These are phyloP conservation scores for Pestalotiopsis fici DNA, from an alignment of 2,329 filamentous ascomycete genomes.

Conservation along the genomic window DNA sequence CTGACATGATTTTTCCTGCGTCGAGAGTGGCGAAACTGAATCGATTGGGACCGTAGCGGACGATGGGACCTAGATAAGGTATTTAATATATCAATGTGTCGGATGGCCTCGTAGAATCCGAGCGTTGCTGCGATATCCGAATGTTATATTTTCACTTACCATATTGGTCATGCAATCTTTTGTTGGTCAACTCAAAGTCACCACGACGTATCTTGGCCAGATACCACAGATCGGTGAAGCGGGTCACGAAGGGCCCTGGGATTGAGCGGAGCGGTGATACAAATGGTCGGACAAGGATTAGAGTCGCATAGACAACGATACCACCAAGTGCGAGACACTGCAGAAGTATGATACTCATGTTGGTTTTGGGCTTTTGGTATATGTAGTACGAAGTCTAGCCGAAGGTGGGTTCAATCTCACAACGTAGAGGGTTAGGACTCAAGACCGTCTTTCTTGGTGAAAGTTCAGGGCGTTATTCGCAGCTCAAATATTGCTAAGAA, in stretches of 20 bases:
- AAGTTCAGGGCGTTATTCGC: too few species aligned
- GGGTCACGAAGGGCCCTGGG: slow-evolving; percentile 40
- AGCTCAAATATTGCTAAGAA: too few species aligned
- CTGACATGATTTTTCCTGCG: slow-evolving; percentile 36
- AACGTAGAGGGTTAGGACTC: neutral
- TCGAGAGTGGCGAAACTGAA: slow-evolving; percentile 44
- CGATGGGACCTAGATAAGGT: slow-evolving; percentile 30
- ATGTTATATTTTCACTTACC: slow-evolving; percentile 15
- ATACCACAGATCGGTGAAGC: slow-evolving; percentile 39
- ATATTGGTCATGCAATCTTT: slow-evolving; percentile 28
- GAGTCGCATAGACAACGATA: neutral
- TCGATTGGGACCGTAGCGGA: slow-evolving; percentile 47
- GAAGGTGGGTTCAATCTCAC: neutral
- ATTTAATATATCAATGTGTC: neutral
- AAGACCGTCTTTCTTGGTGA: too few species aligned
- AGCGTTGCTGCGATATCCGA: neutral
- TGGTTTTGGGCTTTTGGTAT: neutral
- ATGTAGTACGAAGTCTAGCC: neutral
- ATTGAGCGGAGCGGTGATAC: slow-evolving; percentile 16
- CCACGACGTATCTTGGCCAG: slow-evolving; percentile 26
- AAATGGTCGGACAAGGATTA: neutral
- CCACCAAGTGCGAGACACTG: neutral
- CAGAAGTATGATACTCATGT: neutral
- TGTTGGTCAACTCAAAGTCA: slow-evolving; percentile 27
- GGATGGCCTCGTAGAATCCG: too few species aligned